Base-by-base conservation (phyloP, 2,329 filamentous ascomycete species). In the Diplodia mutila region DNA sequence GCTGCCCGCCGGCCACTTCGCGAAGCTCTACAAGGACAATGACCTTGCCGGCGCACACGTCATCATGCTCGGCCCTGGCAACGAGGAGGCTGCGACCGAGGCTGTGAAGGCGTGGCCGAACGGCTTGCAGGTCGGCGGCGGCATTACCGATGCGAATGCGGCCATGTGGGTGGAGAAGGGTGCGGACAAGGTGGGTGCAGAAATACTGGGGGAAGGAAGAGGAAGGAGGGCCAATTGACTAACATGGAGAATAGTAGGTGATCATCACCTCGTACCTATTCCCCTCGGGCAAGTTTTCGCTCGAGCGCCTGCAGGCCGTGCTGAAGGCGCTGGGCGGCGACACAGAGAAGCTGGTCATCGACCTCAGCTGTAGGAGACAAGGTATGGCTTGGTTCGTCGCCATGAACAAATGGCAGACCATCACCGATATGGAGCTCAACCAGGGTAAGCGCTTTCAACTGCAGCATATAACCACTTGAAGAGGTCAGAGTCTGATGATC, bases 331-430 rank as follows among this genome's bases (percentile, higher is more conserved):
- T 99, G 5, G 90, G 85, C 29, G 89, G 90, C 65, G 90, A 97
- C 76, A 92, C 85, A 76, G 82, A 84, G 59, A 95, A 92, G 80
- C 87, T 99, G 59, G 94, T 99, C 72, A 94, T 99, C 77, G 95
- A 99, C 76, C 86, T 99, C 27, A 97, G 93, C 80, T 99, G 95
- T 77, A 89, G 95, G 63, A 85, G 89, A 68, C 90, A 89, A 69
- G 91, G 85, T 46, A 84, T 90, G 67, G 90, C 83, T 48, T 99
- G 95, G 95, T 93, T 91, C 74, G 95, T 99, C n/a, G 94, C 95
- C 66, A 99, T 97, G 90, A 92, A 99, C 80, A 97, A 97, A 79
- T 99, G 95, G 95, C 95, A 98, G 84, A 97, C 93, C 1, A 90
- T 98, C 67, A 98, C 95, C 1, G 92, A 97, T 75, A 97, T 97